Base-by-base conservation (phyloP, 2,329 filamentous ascomycete species). In the Cordyceps javanica region DNA sequence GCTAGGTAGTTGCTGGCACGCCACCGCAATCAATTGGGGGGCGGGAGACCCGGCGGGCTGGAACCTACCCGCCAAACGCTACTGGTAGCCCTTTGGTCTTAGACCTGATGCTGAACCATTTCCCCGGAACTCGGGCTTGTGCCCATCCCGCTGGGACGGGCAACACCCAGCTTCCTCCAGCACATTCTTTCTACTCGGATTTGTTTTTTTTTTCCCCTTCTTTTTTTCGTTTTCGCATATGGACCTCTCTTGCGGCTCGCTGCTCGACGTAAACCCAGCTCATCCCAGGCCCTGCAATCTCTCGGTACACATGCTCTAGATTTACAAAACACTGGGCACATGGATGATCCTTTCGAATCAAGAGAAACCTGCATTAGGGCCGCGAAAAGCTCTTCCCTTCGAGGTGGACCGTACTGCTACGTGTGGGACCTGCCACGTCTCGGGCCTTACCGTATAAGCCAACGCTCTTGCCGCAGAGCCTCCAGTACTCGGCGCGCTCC, bases 91-190 rank as follows among this genome's bases (percentile, higher is more conserved):
- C 19, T 36, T 56, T 25, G 42, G 52, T 49, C 36, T 36, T 57
- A 42, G 44, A 49, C 45, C 16, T 49, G 54, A 49, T 50, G 44
- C 54, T 57, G 54, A 49, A 49, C 45, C 54, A 50, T 50, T 57
- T 50, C 45, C 54, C 54, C 54, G 38, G 54, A 36, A 57, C 54
- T 50, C 44, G 36, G 53, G 32, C 23, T 23, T 52, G 26, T 21
- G 34, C n/a, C 14, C 25, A 14, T 21, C 7, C 42, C 25, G 25
- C 25, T 25, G 11, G 2, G 11, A 23, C 19, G 38, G 19, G 19
- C 41, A 41, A 45, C 41, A 19, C 38, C 36, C 30, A 41, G 36
- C 32, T 42, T 25, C 7, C 50, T 23, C 26, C 10, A 6, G 10
- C 36, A 10, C 7, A n/a, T n/a, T n/a, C n/a, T n/a, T n/a, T n/a